These are phyloP conservation scores for Neurospora sp. DNA, from an alignment of 495 filamentous ascomycete genomes.

Conservation along the genomic window DNA sequence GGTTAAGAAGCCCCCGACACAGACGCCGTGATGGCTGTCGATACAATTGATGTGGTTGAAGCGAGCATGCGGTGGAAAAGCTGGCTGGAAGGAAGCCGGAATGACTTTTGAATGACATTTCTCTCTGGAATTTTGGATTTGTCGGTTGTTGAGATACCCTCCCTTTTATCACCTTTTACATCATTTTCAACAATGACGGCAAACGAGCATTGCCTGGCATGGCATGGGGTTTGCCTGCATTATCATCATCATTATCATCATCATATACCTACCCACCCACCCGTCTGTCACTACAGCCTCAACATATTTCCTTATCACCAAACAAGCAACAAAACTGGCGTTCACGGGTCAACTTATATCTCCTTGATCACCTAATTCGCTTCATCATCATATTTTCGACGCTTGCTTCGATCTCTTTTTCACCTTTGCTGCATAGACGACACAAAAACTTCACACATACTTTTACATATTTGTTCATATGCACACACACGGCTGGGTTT, in stretches of 20 bases:
- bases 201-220: neutral
- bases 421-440: neutral
- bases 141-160: neutral
- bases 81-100: neutral
- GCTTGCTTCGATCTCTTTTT: neutral
- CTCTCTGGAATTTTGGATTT: neutral
- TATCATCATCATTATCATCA: neutral
- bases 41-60: neutral
- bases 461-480: neutral
- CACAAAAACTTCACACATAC: neutral
- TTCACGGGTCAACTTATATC: neutral
- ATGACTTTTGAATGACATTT: neutral
- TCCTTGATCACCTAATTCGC: neutral
- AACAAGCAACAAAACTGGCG: neutral
- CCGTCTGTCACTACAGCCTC: neutral
- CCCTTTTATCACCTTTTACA: neutral
- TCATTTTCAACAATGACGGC: neutral
- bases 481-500: neutral
- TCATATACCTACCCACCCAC: neutral
- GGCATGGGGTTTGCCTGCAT: neutral
- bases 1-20: constrained; percentile 2
- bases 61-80: neutral
- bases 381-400: neutral
- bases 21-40: neutral
- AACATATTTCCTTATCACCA: neutral